Percentiles rank a stretch among this genome's conserved stretches.
These are phyloP conservation scores for Neoboletus brunneissimus DNA, from an alignment of 768 basidiomycete species.

Conservation along the genomic window DNA sequence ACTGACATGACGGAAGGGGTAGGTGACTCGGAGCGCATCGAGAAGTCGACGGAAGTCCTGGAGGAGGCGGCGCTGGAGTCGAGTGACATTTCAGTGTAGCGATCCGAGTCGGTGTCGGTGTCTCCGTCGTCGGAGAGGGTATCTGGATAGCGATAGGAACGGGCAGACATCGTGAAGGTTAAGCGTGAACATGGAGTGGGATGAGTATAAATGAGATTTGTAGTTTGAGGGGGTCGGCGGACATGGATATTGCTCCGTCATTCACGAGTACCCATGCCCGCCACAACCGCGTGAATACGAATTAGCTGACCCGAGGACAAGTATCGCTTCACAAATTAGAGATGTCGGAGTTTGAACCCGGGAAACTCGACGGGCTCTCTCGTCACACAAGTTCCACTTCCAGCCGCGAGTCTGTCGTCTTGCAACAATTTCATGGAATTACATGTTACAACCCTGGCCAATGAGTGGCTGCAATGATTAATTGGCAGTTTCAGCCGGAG, in stretches of 20 bases:
- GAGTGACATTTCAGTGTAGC: constrained; percentile 42
- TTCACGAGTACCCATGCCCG: constrained; percentile 14
- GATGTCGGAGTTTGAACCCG: background rate
- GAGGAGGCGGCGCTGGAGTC: constrained; percentile 45
- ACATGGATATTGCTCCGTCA: constrained; percentile 34
- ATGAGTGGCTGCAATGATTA: background rate
- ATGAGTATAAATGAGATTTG: constrained; percentile 25
- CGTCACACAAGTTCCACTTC: background rate
- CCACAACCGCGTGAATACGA: constrained; percentile 28
- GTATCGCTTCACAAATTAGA: background rate
- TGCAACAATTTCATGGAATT: background rate
- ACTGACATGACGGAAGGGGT: constrained; percentile 67
- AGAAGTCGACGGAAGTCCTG: constrained; percentile 54
- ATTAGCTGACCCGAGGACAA: constrained; percentile 25
- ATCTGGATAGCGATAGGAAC: constrained; percentile 1
- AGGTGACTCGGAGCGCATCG: constrained; percentile 66
- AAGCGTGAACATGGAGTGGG: constrained; percentile 8
- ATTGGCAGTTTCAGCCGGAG: background rate
- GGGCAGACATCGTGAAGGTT: constrained; percentile 15
- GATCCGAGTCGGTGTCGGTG: constrained; percentile 44
- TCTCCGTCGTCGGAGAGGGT: constrained; percentile 40
- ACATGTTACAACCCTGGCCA: background rate
- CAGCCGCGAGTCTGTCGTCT: background rate
- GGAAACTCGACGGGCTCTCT: background rate
- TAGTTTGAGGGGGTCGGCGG: constrained; percentile 29